These are phyloP conservation scores for Hemileccinum rubropunctum DNA, from an alignment of 768 basidiomycete species.

Conservation along the genomic window DNA sequence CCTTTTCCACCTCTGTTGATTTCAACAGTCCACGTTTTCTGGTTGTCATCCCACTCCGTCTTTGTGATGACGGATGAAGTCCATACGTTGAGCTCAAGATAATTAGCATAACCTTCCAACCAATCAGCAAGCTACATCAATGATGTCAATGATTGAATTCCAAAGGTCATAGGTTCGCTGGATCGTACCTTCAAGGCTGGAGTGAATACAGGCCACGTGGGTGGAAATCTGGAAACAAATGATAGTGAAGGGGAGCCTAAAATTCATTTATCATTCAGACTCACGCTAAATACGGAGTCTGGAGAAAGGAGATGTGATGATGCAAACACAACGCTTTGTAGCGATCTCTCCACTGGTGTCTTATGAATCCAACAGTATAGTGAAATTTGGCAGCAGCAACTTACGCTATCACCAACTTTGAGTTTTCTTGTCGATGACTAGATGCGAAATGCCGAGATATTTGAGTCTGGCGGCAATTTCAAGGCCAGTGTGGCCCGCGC, in stretches of 20 bases:
- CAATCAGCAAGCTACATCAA: constrained; percentile 53
- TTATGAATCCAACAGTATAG: neutral
- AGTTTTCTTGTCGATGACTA: constrained; percentile 54
- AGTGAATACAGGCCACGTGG: constrained; percentile 51
- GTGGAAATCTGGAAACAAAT: constrained; percentile 41
- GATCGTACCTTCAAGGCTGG: constrained; percentile 46
- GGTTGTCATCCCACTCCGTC: constrained; percentile 36
- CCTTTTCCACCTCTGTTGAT: constrained; percentile 34
- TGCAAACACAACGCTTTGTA: constrained; percentile 59
- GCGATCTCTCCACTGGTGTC: constrained; percentile 48
- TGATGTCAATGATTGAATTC: constrained; percentile 42
- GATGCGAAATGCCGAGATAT: constrained; percentile 47
- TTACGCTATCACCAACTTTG: constrained; percentile 48
- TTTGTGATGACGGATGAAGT: constrained; percentile 44
- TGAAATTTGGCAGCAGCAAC: neutral
- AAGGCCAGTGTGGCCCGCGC: constrained; percentile 68
- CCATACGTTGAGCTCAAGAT: constrained; percentile 65
- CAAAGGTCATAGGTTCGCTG: constrained; percentile 41
- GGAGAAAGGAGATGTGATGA: constrained; percentile 50
- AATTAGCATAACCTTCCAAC: constrained; percentile 59
- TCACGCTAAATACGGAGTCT: constrained; percentile 54
- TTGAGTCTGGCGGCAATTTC: constrained; percentile 63
- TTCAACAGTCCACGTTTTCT: constrained; percentile 45
- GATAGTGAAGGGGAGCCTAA: neutral
- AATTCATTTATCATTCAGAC: constrained; percentile 11